These are phyloP conservation scores for Linum tenue DNA, from an alignment of 345 rosid species.

Conservation along the genomic window DNA sequence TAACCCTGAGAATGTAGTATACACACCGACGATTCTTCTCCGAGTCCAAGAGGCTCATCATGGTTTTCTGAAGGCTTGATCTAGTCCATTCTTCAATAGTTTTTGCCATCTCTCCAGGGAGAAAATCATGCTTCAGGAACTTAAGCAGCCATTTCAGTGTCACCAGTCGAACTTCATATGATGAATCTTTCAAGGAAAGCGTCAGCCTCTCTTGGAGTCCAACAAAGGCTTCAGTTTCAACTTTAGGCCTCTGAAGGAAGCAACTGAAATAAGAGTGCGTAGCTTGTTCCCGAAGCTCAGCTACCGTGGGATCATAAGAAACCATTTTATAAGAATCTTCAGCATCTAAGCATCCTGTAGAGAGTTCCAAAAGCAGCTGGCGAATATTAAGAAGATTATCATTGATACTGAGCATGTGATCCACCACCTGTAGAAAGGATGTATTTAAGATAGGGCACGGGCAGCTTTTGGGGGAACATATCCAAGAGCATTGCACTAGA, in stretches of 20 bases:
- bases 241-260: constrained; percentile 49
- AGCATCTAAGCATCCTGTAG: constrained; percentile 56
- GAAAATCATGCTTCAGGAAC: constrained; percentile 36
- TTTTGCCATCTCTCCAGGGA: constrained; percentile 26
- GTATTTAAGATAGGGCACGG: constrained; percentile 75
- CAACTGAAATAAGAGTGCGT: constrained; percentile 74
- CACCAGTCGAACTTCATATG: constrained; percentile 81
- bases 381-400: constrained; percentile 30
- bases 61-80: constrained; percentile 45
- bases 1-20: constrained; percentile 61
- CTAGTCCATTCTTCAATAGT: constrained; percentile 55
- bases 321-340: constrained; percentile 44
- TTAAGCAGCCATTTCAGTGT: constrained; percentile 79
- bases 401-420: constrained; percentile 62
- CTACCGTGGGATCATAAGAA: constrained; percentile 66
- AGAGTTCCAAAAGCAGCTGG: constrained; percentile 53
- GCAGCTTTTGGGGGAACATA: constrained; percentile 60
- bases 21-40: constrained; percentile 67
- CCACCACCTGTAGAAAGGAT: constrained; percentile 61
- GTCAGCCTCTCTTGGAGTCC: constrained; percentile 49
- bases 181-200: constrained; percentile 55
- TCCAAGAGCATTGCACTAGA: constrained; percentile 54
- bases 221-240: constrained; percentile 30
- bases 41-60: constrained; percentile 46
- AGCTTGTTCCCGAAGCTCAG: constrained; percentile 78